These are phyloP conservation scores for Claviceps maximensis DNA, from an alignment of 2,329 filamentous ascomycete species.

Conservation along the genomic window DNA sequence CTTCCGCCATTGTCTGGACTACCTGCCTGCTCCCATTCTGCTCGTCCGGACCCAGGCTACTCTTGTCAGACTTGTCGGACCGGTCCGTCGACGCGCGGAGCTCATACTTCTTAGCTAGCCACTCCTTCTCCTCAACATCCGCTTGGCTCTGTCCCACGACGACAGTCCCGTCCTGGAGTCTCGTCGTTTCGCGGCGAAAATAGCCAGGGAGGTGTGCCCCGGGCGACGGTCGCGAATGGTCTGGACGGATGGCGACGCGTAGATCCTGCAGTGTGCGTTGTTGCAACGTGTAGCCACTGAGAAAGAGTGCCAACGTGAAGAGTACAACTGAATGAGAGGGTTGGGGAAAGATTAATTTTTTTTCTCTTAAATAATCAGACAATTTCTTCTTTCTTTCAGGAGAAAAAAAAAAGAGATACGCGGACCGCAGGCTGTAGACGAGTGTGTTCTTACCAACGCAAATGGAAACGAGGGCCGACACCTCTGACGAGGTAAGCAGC, in stretches of 20 bases:
- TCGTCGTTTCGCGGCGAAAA: slow-evolving; percentile 31
- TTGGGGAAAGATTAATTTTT: slow-evolving; percentile 3
- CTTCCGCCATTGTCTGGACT: background rate
- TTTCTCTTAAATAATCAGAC: slow-evolving; percentile 8
- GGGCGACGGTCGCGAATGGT: slow-evolving; percentile 30
- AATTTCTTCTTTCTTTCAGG: background rate
- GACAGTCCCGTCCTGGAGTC: slow-evolving; percentile 33
- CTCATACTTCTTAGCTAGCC: slow-evolving; percentile 7
- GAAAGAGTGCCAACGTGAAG: slow-evolving; percentile 72
- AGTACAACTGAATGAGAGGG: slow-evolving; percentile 42
- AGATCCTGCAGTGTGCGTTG: slow-evolving; percentile 72
- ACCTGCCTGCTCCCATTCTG: background rate
- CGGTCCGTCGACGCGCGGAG: slow-evolving; percentile 14
- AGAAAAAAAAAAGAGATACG: background rate
- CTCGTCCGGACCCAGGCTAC: slow-evolving; percentile 2
- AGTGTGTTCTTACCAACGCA: slow-evolving; percentile 49
- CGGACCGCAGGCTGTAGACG: background rate
- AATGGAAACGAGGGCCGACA: slow-evolving; percentile 53
- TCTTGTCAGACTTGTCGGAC: background rate
- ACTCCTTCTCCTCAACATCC: slow-evolving; percentile 15
- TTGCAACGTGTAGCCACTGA: slow-evolving; percentile 78
- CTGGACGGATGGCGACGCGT: slow-evolving; percentile 53
- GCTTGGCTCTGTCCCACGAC: slow-evolving; percentile 26
- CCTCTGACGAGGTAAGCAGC: slow-evolving; percentile 56
- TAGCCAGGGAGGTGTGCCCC: slow-evolving; percentile 38